Percentiles rank a stretch among this genome's conserved stretches.
These are phyloP conservation scores for Pilobolus umbonatus DNA, from an alignment of 192 early-diverging fungal genomes.

Conservation along the genomic window DNA sequence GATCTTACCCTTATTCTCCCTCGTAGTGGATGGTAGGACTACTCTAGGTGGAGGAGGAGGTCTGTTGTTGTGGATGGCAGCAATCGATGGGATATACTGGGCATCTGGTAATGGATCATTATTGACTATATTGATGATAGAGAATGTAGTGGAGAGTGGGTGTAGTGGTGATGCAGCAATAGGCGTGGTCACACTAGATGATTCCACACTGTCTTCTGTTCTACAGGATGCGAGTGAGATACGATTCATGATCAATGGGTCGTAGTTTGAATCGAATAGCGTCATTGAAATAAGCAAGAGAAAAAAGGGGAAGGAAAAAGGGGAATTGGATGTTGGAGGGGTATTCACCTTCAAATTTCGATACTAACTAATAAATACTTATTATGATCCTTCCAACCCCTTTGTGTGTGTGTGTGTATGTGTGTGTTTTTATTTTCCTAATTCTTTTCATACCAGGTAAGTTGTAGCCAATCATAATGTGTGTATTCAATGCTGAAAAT, in stretches of 20 bases:
- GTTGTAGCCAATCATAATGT: too few relatives aligned
- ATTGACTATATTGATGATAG: constrained; percentile 14
- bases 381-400: too few relatives aligned
- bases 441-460: too few relatives aligned
- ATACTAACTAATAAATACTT: too few relatives aligned
- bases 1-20: not conserved
- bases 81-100: constrained; percentile 8
- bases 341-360: too few relatives aligned
- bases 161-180: constrained; percentile 14
- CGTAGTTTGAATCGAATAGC: constrained; percentile 1
- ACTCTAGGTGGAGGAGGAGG: not conserved
- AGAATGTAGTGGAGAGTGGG: constrained; percentile 5
- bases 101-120: constrained; percentile 6
- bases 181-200: constrained; percentile 15
- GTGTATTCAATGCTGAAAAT: too few relatives aligned
- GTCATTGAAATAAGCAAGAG: not conserved
- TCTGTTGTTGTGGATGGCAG: not conserved
- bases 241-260: not conserved
- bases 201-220: constrained; percentile 24
- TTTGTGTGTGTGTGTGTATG: too few relatives aligned
- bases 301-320: not conserved
- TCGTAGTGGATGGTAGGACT: not conserved
- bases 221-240: constrained; percentile 15
- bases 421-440: too few relatives aligned
- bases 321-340: not conserved